Base-by-base conservation (phyloP, 495 filamentous ascomycete species). In the Penicillium salamii region DNA sequence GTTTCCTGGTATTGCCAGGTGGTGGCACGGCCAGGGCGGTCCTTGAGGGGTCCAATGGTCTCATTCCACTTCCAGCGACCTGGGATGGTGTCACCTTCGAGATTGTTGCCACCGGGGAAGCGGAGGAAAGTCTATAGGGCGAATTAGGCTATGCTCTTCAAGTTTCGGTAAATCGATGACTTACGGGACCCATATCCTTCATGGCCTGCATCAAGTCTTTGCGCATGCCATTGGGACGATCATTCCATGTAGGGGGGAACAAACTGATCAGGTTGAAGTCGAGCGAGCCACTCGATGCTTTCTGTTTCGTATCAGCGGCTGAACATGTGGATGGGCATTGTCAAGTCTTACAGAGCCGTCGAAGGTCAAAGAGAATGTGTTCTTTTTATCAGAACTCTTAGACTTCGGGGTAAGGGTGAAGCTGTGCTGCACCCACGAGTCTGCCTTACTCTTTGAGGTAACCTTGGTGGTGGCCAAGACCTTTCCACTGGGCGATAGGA, bases 51-150 rank as follows among this genome's bases (percentile, higher is more conserved):
- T 1, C 85, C 85, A 40, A 88, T 76, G 2, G 82, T 85, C 53
- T 84, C 75, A 49, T 85, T 82, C 85, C 84, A 88, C 46, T 82
- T 78, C 82, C 84, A 88, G 49, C 74, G 69, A 37, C 74, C 71
- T 14, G 59, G 63, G 29, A 76, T 67, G 18, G 61, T 77, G 31
- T 76, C 57, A 19, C 82, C 82, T 52, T 85, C 82, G 1, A 86
- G 65, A 60, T 84, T 85, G 59, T 86, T 88, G 9, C 85, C 85
- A 32, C 83, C 84, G 0, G 84, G 85, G 47, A 85, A 78, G 9
- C 84, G 77, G 24, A 88, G 70, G 60, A 85, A 82, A 52, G 67
- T 75, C 39, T 81, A 73, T 19, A 0, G 3, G 74, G 61, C 3
- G 7, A 1, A 20, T 52, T 24, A 53, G 45, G 2, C 26, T 26